Evolutionary conservation across 2,329 filamentous ascomycete species (phyloP), one percentile per base, ranked within the genome.

Genomic region (Aspergillus sp.): DNA sequence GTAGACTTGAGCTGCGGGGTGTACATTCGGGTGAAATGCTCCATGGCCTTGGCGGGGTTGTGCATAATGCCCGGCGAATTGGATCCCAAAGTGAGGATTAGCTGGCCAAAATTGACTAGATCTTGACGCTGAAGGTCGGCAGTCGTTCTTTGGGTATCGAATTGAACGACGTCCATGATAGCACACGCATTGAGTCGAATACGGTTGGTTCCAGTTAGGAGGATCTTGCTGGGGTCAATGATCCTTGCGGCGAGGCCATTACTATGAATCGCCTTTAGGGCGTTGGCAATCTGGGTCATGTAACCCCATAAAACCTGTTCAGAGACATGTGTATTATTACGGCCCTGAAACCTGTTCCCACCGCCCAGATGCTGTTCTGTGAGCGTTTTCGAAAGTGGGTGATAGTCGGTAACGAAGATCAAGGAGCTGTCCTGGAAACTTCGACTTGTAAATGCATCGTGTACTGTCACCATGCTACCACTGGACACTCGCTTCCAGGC

Each of bases 351-450:
- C 38, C 79, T 74, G 45, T 70, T 76, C 46, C 76, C 74, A 46
- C 72, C 71, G 46, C 76, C 75, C 52, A 81, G 67, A 59, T 97
- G 91, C 69, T 91, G 87, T 72, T 98, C 94, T 38, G 90, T 87
- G 25, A 99, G 84, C 0, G 94, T 97, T 77, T 95, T 96, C 2
- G 94, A 92, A 22, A 95, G 83, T 1, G 95, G 94, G 71, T 95
- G 91, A 72, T 97, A 99, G 75, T 96, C 92, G 64, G 92, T 95
- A 25, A 96, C 93, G 71, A 99, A 91, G 53, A 99, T 90, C 58
- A 99, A 84, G 3, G 95, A 98, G 77, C 92, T 96, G 75, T 98
- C 95, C 59, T 92, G 92, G 76, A 99, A 99, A 28, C 90, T 91
- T 64, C 93, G 85, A 13, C 92, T 96, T 0, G 95, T 99, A 72